Base-by-base conservation (phyloP, 2,329 filamentous ascomycete species). In the Purpureocillium takamizusanense region DNA sequence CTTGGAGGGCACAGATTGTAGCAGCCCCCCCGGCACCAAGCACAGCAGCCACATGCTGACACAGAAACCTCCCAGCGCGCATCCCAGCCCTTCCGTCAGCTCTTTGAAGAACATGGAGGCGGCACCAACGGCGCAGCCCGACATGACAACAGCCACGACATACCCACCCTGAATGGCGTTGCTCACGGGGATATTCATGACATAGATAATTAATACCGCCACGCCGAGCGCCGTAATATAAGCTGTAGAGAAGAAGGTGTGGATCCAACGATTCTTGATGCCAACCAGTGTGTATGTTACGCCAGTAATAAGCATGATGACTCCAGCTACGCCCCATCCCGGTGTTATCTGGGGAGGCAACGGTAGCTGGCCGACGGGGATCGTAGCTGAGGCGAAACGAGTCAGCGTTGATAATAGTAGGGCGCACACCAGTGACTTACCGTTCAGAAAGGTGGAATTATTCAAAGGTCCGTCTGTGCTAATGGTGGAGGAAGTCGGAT, bases 21-120 rank as follows among this genome's bases (percentile, higher is more conserved):
- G 67, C 27, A 95, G 66, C 1, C 89, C 88, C 7, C 87, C 89
- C 0, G 79, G 70, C 40, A 78, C 81, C 32, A 95, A 62, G 17
- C 81, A 81, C 33, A 95, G 69, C 37, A 97, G 69, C 90, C 90
- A 97, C 88, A 94, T 94, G 54, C 81, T 79, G 7, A 92, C 55
- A 46, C 81, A 87, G 57, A 92, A 94, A 1, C 88, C 88, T 18
- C 87, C 88, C 0, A 95, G 67, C n/a, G 90, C 66, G 54, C 86
- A 95, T 2, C 84, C 86, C n/a, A 95, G 65, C 7, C 75, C 72
- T 40, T 88, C 83, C 1, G 86, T 88, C 33, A 95, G 69, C 50
- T 95, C 88, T 40, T 78, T 76, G 62, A 95, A 95, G 10, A 94
- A 69, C 8, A 88, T 70, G 1, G 87, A 77, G 3, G 81, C 64